Evolutionary conservation across 768 basidiomycete genomes (phyloP).

Genomic region (Gautieria morchelliformis): DNA sequence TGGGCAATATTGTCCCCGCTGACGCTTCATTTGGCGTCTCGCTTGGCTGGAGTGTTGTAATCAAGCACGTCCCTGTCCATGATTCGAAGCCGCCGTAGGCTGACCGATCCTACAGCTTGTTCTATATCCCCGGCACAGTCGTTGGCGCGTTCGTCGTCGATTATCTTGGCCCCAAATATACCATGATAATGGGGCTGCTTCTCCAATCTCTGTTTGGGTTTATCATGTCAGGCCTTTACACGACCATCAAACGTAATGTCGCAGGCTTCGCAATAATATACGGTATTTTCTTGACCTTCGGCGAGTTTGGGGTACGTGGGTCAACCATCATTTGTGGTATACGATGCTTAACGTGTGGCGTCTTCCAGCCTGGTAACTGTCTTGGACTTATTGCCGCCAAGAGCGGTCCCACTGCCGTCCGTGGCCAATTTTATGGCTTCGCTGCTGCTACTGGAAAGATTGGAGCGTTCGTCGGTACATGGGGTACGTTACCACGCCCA

Average conservation of each 20-base stretch:
- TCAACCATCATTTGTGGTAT: too few species aligned
- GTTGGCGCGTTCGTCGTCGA: constrained; percentile 27
- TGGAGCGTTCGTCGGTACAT: constrained; percentile 77
- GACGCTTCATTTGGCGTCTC: constrained; percentile 41
- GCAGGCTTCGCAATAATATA: constrained; percentile 15
- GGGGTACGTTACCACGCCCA: constrained; percentile 38
- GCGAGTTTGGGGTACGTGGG: constrained; percentile 23
- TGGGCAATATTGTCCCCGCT: constrained; percentile 37
- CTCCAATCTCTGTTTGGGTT: constrained; percentile 22
- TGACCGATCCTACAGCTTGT: constrained; percentile 19
- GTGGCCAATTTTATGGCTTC: constrained; percentile 26
- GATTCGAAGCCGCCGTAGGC: neutral
- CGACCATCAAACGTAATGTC: constrained; percentile 16
- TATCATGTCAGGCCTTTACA: constrained; percentile 29
- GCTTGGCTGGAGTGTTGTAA: constrained; percentile 80
- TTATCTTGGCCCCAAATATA: constrained; percentile 19
- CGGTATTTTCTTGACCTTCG: constrained; percentile 28
- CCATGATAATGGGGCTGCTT: constrained; percentile 26
- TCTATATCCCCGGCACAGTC: constrained; percentile 33
- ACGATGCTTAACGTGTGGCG: neutral
- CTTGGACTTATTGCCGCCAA: constrained; percentile 33
- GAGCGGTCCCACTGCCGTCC: constrained; percentile 27
- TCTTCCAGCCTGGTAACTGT: constrained; percentile 23
- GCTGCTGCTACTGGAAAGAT: constrained; percentile 59
- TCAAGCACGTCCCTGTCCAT: constrained; percentile 44